Evolutionary conservation across 116 monocot genomes (phyloP).

Genomic region (Zostera marina): DNA sequence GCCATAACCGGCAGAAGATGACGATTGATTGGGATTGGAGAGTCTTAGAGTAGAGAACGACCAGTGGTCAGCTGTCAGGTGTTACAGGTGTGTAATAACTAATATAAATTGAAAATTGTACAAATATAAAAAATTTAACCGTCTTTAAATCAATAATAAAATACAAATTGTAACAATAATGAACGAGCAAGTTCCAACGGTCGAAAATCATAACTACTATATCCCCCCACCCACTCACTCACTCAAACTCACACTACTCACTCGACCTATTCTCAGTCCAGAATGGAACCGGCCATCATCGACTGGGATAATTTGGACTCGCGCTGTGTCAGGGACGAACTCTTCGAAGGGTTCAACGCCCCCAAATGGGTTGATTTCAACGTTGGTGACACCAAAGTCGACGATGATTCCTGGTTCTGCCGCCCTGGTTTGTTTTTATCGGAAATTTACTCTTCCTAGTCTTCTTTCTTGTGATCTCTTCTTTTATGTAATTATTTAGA

Average conservation of each 20-base stretch:
- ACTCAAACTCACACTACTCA: not conserved
- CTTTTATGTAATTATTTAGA: slow-evolving; percentile 15
- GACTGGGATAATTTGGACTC: slow-evolving; percentile 66
- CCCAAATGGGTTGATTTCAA: slow-evolving; percentile 75
- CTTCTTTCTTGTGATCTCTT: not conserved
- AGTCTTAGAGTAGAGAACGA: no score
- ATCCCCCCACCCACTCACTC: slow-evolving; percentile 1
- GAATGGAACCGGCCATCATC: slow-evolving; percentile 74
- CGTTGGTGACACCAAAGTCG: slow-evolving; percentile 3
- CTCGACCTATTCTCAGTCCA: not conserved
- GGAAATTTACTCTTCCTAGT: not conserved
- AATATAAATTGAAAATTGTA: no score
- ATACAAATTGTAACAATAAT: no score
- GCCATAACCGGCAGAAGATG: no score
- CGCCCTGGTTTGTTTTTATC: slow-evolving; percentile 36
- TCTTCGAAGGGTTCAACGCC: slow-evolving; percentile 75
- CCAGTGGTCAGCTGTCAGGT: no score
- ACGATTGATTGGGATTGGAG: no score
- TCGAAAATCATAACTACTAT: no score
- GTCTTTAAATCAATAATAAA: no score
- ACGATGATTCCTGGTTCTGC: slow-evolving; percentile 86
- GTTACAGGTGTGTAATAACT: no score
- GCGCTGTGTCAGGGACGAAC: slow-evolving; percentile 48
- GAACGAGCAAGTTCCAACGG: no score
- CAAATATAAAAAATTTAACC: no score